Percentiles rank a stretch among this genome's conserved stretches.
Evolutionary conservation across 805 yeast species (phyloP).

Genomic region (Kodamaea laetipori): DNA sequence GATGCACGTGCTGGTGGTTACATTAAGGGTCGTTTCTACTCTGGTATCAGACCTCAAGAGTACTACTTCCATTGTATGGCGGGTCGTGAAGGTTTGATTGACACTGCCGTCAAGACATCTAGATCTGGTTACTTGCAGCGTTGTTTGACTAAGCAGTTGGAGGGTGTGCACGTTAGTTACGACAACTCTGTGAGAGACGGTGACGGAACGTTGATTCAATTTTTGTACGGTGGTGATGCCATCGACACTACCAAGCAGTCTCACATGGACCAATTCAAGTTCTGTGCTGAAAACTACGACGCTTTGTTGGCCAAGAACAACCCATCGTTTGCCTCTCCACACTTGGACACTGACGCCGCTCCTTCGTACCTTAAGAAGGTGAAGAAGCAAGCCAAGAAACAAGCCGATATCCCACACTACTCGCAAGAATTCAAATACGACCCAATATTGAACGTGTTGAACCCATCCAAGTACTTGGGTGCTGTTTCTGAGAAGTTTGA

Average conservation of each 20-base stretch:
- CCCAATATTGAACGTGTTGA: slow-evolving; percentile 82
- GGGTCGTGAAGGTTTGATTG: slow-evolving; percentile 99
- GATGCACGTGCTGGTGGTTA: slow-evolving; percentile 99
- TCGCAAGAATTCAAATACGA: slow-evolving; percentile 69
- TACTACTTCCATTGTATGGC: slow-evolving; percentile 99
- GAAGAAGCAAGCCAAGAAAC: slow-evolving; percentile 69
- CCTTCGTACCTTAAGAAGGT: slow-evolving; percentile 78
- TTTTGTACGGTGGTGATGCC: slow-evolving; percentile 97
- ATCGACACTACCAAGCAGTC: slow-evolving; percentile 93
- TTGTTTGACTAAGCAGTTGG: slow-evolving; percentile 96
- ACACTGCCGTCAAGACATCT: slow-evolving; percentile 98
- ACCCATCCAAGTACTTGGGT: slow-evolving; percentile 89
- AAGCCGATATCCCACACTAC: slow-evolving; percentile 62
- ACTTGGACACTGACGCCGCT: slow-evolving; percentile 85
- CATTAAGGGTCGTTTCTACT: slow-evolving; percentile 93
- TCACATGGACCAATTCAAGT: slow-evolving; percentile 88
- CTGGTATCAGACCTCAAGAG: slow-evolving; percentile 97
- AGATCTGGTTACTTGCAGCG: slow-evolving; percentile 98
- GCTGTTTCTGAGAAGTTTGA: slow-evolving; percentile 90
- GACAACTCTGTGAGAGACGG: slow-evolving; percentile 95
- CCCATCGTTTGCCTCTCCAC: slow-evolving; percentile 70
- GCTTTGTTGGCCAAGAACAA: slow-evolving; percentile 83
- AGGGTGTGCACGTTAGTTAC: slow-evolving; percentile 92
- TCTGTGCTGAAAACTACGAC: slow-evolving; percentile 89
- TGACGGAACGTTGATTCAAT: slow-evolving; percentile 91